These are phyloP conservation scores for Populus deltoides DNA, from an alignment of 345 rosid species.

Conservation along the genomic window DNA sequence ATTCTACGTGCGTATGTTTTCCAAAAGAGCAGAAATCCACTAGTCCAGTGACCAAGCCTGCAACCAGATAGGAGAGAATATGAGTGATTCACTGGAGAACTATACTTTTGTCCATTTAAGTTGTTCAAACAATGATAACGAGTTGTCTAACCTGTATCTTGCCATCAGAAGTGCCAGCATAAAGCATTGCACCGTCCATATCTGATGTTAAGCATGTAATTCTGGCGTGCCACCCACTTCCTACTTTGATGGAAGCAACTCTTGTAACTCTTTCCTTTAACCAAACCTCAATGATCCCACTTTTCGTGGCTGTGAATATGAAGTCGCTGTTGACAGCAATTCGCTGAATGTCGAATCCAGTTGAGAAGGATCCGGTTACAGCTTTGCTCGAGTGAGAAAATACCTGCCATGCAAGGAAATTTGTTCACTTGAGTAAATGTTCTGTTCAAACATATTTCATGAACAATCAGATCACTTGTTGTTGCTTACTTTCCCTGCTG, in stretches of 20 bases:
- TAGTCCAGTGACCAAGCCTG: conserved; percentile 56
- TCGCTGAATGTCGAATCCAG: conserved; percentile 38
- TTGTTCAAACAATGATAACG: not conserved
- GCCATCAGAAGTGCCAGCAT: conserved; percentile 56
- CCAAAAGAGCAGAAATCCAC: not conserved
- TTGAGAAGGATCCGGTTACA: conserved; percentile 35
- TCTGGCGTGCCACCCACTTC: conserved; percentile 35
- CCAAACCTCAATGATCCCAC: conserved; percentile 60
- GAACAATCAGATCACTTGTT: not conserved
- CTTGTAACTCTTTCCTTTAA: conserved; percentile 38
- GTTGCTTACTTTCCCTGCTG: conserved; percentile 48
- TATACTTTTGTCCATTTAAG: too few species aligned
- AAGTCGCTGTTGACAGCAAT: conserved; percentile 44
- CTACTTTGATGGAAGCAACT: conserved; percentile 35
- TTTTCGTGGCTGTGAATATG: conserved; percentile 54
- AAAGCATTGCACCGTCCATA: conserved; percentile 48
- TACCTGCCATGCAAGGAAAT: conserved; percentile 30
- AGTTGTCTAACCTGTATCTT: conserved; percentile 45
- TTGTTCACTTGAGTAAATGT: not conserved
- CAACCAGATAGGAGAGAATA: conserved; percentile 4
- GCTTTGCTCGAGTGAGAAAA: conserved; percentile 38
- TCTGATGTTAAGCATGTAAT: conserved; percentile 42
- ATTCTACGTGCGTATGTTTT: too few species aligned
- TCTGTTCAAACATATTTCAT: not conserved
- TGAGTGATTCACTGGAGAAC: not conserved